Base-by-base conservation (phyloP, 2,329 filamentous ascomycete genomes). In the Aplosporella prunicola region DNA sequence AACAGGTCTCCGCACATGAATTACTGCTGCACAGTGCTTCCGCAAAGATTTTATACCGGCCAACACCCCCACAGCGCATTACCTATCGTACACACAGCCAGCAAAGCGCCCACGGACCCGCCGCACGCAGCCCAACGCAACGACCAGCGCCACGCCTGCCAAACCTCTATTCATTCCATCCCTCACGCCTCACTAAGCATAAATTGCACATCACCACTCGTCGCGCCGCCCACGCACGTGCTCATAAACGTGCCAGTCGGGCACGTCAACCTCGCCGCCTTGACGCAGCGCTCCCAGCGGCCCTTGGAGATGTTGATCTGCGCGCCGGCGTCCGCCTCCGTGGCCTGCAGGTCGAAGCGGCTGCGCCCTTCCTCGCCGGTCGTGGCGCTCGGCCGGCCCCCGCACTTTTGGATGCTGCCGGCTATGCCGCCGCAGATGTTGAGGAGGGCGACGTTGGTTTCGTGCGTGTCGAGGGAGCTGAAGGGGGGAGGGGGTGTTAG, bases 301-400 rank as follows among this genome's bases (percentile, higher is more conserved):
- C 61, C 62, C 56, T 73, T 74, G 31, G 61, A 63, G 43, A 75
- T 62, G 54, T 67, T 68, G 52, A 76, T 73, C 11, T 63, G 68
- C 15, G 64, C 61, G 8, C 67, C 69, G 1, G 48, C 39, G 11
- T 24, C 34, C 3, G 4, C 9, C 2, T 55, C 54, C 11, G 59
- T 56, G 2, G 66, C 59, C 17, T 54, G 60, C 11, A 75, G 58
- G 3, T 51, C 58, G 53, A 76, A 74, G 41, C 61, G 51, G 6
- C 67, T 69, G 8, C 62, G 69, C 8, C 69, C 68, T 5, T 60
- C 64, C 31, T 57, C 48, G 26, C 70, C 70, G 1, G 52, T 55
- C 4, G 69, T 74, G 11, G 52, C 56, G n/a, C 55, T 40, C 1
- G 66, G 67, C 9, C 52, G 44, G 14, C 67, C 68, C 7, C 57